Evolutionary conservation across 768 basidiomycete species (phyloP).

Genomic region (Lactifluus rugatus): DNA sequence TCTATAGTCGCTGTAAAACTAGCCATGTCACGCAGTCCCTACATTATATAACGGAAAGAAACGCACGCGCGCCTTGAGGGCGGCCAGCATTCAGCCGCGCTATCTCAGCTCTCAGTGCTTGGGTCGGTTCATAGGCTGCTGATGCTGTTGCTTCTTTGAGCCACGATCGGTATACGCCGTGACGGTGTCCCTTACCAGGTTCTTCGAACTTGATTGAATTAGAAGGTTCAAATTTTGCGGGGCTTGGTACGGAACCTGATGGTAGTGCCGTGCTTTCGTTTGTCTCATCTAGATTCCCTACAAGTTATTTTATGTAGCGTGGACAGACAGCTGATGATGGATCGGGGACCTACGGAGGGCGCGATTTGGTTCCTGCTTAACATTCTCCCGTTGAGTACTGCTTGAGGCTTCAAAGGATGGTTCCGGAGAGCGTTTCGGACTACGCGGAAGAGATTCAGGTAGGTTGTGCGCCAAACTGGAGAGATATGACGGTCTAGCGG

Average conservation of each 20-base stretch:
- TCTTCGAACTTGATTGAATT: background rate
- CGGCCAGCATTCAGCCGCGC: background rate
- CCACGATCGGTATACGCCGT: background rate
- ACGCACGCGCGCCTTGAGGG: background rate
- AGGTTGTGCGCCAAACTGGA: background rate
- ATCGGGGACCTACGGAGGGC: background rate
- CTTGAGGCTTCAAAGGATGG: background rate
- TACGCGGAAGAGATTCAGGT: slow-evolving; percentile 6
- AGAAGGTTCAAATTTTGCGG: background rate
- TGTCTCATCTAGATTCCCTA: background rate
- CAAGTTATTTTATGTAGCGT: background rate
- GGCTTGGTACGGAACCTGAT: background rate
- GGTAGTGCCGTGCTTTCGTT: background rate
- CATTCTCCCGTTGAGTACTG: background rate
- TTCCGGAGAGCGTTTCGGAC: background rate
- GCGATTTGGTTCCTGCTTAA: background rate
- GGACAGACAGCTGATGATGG: background rate
- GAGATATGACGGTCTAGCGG: background rate
- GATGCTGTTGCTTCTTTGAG: background rate
- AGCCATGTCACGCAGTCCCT: background rate
- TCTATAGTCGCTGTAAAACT: background rate
- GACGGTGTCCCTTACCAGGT: background rate
- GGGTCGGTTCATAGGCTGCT: slow-evolving; percentile 5
- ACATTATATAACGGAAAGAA: background rate
- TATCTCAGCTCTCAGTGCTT: slow-evolving; percentile 13